Evolutionary conservation across 2,329 filamentous ascomycete species (phyloP).

Genomic region (Microsporum audouinii): DNA sequence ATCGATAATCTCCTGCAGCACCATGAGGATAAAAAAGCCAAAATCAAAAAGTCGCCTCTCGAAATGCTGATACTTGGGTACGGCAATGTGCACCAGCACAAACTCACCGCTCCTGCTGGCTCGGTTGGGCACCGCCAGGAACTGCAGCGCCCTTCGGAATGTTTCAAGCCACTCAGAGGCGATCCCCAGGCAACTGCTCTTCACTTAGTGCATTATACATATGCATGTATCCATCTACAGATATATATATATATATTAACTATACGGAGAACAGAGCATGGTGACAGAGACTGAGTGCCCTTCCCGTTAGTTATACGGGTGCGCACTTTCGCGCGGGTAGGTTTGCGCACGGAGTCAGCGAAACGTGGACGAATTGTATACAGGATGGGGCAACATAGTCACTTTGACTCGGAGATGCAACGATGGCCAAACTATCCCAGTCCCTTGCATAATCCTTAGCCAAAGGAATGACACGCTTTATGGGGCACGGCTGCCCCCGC

Average conservation of each 20-base stretch:
- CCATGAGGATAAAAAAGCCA: neutral
- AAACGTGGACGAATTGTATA: constrained; percentile 4
- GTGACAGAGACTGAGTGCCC: neutral
- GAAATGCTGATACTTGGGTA: neutral
- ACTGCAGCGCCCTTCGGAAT: neutral
- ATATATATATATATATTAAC: neutral
- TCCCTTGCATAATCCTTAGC: constrained; percentile 4
- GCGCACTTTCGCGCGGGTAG: neutral
- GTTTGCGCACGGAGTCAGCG: constrained; percentile 3
- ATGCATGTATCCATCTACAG: neutral
- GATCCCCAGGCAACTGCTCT: neutral
- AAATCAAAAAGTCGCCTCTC: neutral
- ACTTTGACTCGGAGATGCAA: constrained; percentile 1
- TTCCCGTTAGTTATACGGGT: neutral
- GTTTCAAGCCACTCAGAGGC: neutral
- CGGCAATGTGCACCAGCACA: neutral
- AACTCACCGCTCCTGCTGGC: constrained; percentile 1
- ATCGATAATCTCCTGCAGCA: neutral
- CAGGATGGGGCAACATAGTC: neutral
- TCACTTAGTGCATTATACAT: neutral
- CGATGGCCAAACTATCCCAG: neutral
- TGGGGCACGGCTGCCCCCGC: constrained; percentile 1
- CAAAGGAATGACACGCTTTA: constrained; percentile 3
- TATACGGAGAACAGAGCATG: neutral
- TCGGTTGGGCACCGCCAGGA: neutral